These are phyloP conservation scores for Xylaria bambusicola DNA, from an alignment of 495 filamentous ascomycete species.

Conservation along the genomic window DNA sequence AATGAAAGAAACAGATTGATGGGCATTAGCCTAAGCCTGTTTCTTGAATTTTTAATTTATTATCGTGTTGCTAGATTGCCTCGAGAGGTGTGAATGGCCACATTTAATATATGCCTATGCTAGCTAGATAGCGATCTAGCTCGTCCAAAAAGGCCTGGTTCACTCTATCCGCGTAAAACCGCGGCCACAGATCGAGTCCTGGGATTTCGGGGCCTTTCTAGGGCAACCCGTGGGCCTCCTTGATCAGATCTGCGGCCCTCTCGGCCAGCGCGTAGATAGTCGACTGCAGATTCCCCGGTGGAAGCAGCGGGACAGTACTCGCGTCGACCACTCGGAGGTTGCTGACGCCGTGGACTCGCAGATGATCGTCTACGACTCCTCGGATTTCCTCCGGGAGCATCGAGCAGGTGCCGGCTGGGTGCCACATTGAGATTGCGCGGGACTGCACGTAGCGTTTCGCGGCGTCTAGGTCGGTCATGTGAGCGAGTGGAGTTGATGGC, in stretches of 20 bases:
- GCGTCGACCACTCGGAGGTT: constrained; percentile 40
- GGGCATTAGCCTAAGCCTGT: no score
- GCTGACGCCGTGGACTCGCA: constrained; percentile 26
- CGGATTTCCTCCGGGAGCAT: constrained; percentile 28
- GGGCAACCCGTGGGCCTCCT: no score
- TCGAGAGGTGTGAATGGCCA: no score
- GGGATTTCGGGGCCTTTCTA: no score
- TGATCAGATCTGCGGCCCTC: constrained; percentile 23
- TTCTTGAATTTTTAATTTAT: no score
- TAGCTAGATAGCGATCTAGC: no score
- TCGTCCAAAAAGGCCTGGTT: no score
- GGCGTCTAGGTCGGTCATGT: constrained; percentile 3
- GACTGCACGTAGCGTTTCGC: constrained; percentile 11
- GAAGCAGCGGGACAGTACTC: constrained; percentile 34
- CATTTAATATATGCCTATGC: no score
- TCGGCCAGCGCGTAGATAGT: constrained; percentile 43
- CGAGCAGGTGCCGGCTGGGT: constrained; percentile 26
- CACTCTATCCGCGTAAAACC: no score
- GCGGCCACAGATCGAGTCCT: no score
- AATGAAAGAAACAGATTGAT: no score
- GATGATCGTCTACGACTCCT: constrained; percentile 24
- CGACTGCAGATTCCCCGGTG: constrained; percentile 37
- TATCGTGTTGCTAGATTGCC: no score
- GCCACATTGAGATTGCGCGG: constrained; percentile 21
- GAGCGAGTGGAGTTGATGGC: neutral